Base-by-base conservation (phyloP, 208 protist species). In the Leishmania major region DNA sequence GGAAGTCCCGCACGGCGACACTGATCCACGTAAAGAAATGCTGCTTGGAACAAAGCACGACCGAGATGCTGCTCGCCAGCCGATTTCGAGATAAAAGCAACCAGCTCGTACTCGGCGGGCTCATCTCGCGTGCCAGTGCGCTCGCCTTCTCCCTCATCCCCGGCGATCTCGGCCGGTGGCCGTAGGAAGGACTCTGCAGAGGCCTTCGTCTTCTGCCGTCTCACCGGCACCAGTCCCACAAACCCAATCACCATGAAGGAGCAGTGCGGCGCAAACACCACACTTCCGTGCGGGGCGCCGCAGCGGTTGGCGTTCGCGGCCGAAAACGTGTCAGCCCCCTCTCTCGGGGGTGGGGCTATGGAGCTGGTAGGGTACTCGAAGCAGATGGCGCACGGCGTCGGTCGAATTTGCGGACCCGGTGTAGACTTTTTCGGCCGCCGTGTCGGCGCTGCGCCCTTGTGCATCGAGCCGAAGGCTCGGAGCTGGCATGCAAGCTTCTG, bases 1-100 rank as follows among this genome's bases (percentile, higher is more conserved):
- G 80, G 73, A 25, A 87, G 78, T n/a, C 79, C 79, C 49, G 76
- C 74, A 25, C 59, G 67, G 8, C 66, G 53, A n/a, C 81, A 84
- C 78, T 92, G 89, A 28, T 83, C 76, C 53, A 84, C 80, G 73
- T 90, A 92, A 25, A 84, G 84, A 28, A 73, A 79, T 45, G 86
- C 86, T 25, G 89, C 89, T 19, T 84, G 79, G 70, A 90, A 90
- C 35, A 87, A 82, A 2, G 87, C 77, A 8, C 89, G 86, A 71
- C 85, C 82, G 31, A 92, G 81, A 60, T 87, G 84, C 78, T 89
- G 86, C 78, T 89, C 86, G 2, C 89, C 86, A 6, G 86, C 89
- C 19, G 89, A 88, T 67, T 92, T 92, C 11, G 86, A 83, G 25
- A 92, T 72, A 80, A 90, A 92, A 60, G 89, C 75, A 67, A 92